Conservation (phyloP, 345 rosid species). For the Citrus trifoliata region DNA sequence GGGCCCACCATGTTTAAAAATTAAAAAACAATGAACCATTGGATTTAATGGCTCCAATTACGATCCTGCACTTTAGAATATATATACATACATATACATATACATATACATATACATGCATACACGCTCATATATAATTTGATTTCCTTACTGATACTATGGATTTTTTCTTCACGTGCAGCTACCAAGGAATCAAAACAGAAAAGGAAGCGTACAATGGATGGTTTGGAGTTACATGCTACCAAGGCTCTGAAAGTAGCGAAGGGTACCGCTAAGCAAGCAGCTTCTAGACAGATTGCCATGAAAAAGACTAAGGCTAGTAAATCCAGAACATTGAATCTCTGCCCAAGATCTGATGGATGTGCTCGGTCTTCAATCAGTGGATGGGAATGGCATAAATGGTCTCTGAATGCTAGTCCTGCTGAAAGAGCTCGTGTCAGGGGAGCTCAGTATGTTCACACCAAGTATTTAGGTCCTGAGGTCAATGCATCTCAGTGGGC, state of each 20-base stretch:
- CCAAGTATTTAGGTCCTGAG: slow-evolving; percentile 45
- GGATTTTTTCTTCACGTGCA: slow-evolving; percentile 14
- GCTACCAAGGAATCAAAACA: slow-evolving; percentile 41
- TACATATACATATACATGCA: too few relatives aligned
- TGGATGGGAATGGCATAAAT: slow-evolving; percentile 94
- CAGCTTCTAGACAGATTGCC: slow-evolving; percentile 28
- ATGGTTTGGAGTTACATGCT: slow-evolving; percentile 28
- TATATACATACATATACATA: neutral
- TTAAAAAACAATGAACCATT: too few relatives aligned
- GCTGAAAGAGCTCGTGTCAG: slow-evolving; percentile 73
- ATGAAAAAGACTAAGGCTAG: slow-evolving; percentile 24
- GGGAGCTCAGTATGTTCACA: slow-evolving; percentile 45
- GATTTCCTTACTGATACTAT: neutral
- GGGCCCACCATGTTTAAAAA: too few relatives aligned
- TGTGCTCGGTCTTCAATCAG: slow-evolving; percentile 90
- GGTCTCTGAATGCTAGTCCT: slow-evolving; percentile 85
- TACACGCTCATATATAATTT: neutral
- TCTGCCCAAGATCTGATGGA: slow-evolving; percentile 71
- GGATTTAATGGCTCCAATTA: too few relatives aligned
- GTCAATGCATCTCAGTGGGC: slow-evolving; percentile 41
- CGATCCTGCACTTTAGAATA: too few relatives aligned
- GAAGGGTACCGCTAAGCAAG: slow-evolving; percentile 30
- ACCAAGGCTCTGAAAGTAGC: slow-evolving; percentile 37
- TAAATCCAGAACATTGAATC: slow-evolving; percentile 36
- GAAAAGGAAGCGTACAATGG: slow-evolving; percentile 46